phyloP scores from a whole-genome alignment of 2,329 filamentous ascomycete species.

The Pyricularia grisea region DNA sequence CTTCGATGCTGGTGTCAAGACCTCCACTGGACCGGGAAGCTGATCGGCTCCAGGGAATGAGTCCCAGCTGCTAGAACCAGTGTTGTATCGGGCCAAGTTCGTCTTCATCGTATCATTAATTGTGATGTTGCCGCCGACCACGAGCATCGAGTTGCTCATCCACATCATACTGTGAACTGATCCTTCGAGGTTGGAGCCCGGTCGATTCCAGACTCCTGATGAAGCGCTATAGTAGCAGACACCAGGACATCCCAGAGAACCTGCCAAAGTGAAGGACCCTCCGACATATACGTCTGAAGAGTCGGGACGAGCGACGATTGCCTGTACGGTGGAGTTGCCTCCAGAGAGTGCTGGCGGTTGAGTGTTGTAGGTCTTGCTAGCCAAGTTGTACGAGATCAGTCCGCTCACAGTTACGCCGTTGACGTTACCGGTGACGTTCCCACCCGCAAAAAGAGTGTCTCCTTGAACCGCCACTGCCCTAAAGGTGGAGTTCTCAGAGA shows the following conservation, averaged over 20 bases:
- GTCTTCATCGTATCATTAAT: constrained; percentile 52
- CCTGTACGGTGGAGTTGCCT: constrained; percentile 59
- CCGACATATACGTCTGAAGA: constrained; percentile 74
- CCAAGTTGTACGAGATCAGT: constrained; percentile 71
- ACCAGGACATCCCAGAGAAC: constrained; percentile 69
- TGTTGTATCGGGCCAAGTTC: constrained; percentile 65
- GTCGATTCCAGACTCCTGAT: constrained; percentile 67
- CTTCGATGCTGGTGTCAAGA: constrained; percentile 63
- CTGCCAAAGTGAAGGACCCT: constrained; percentile 75
- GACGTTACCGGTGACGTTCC: constrained; percentile 63
- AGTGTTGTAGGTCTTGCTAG: constrained; percentile 48
- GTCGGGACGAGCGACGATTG: constrained; percentile 63
- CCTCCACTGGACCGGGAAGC: constrained; percentile 73
- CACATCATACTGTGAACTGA: constrained; percentile 66
- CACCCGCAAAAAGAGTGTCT: constrained; percentile 72
- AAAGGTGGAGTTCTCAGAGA: constrained; percentile 68
- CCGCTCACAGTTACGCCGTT: constrained; percentile 56
- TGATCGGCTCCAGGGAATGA: constrained; percentile 46
- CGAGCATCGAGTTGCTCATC: constrained; percentile 59
- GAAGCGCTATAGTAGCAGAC: constrained; percentile 72
- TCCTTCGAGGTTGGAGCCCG: constrained; percentile 64
- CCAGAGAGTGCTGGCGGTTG: constrained; percentile 73
- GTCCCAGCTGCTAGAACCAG: constrained; percentile 57
- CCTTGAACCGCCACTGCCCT: constrained; percentile 58
- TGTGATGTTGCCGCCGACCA: constrained; percentile 70